Conservation (phyloP, 176 grass and related monocot genomes). For the Lolium multiflorum region DNA sequence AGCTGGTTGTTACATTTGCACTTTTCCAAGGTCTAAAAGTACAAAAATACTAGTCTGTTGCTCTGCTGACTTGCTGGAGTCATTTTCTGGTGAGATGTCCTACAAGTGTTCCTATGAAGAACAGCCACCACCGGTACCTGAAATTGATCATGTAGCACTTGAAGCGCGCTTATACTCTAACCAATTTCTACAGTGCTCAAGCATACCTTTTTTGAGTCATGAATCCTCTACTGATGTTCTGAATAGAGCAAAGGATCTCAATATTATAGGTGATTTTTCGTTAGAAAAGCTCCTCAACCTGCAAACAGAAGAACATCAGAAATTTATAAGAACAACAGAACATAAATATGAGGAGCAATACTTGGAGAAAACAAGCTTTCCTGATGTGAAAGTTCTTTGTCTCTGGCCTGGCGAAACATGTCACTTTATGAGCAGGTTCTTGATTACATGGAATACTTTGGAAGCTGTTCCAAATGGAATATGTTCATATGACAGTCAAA, state of each 20-base stretch:
- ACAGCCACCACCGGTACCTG: constrained; percentile 45
- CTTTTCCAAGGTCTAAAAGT: constrained; percentile 87
- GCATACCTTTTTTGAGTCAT: constrained; percentile 56
- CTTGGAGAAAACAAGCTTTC: constrained; percentile 32
- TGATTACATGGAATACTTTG: constrained; percentile 67
- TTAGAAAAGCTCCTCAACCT: constrained; percentile 64
- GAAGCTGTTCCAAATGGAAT: constrained; percentile 39
- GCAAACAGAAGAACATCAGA: constrained; percentile 65
- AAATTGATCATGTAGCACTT: constrained; percentile 63
- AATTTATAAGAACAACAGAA: constrained; percentile 56
- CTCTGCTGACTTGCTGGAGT: constrained; percentile 62
- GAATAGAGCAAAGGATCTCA: constrained; percentile 76
- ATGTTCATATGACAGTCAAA: constrained; percentile 49
- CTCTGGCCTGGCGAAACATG: constrained; percentile 72
- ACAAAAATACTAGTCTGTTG: constrained; percentile 82
- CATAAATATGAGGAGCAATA: constrained; percentile 35
- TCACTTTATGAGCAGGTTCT: constrained; percentile 81
- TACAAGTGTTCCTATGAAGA: constrained; percentile 68
- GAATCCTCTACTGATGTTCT: constrained; percentile 76
- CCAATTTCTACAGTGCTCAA: constrained; percentile 41
- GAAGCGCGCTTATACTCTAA: constrained; percentile 52
- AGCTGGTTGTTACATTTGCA: constrained; percentile 84
- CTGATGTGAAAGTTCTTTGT: constrained; percentile 38
- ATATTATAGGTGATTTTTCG: constrained; percentile 64
- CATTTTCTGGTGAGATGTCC: constrained; percentile 50